Percentiles rank a stretch among this genome's conserved stretches.
phyloP scores from a whole-genome alignment of 148 eudicot genomes.

The Pouteria glomerata region DNA sequence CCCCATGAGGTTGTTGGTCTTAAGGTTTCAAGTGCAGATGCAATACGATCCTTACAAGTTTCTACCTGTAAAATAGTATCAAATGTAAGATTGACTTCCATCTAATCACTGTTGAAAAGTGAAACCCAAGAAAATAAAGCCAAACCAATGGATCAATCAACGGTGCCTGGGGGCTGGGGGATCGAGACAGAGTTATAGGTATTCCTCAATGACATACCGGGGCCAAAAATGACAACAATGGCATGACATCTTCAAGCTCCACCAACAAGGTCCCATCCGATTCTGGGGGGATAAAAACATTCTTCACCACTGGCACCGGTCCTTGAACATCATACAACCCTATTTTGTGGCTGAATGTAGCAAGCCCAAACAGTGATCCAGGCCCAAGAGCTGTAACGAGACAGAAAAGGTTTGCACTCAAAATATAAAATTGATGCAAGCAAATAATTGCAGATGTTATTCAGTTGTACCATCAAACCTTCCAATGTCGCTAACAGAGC shows the following conservation, averaged over 20 bases:
- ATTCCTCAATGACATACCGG: conserved; percentile 55
- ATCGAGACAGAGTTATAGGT: neutral
- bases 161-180: neutral
- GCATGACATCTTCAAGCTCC: conserved; percentile 95
- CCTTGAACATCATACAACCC: conserved; percentile 99
- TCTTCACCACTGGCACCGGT: conserved; percentile 87
- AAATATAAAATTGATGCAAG: too few species aligned
- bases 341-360: conserved; percentile 84
- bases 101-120: too few species aligned
- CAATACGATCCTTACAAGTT: conserved; percentile 83
- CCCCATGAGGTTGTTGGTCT: conserved; percentile 95
- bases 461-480: conserved; percentile 48
- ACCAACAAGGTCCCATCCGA: conserved; percentile 54
- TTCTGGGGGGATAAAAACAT: conserved; percentile 70
- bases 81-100: too few species aligned
- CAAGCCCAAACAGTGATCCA: conserved; percentile 95
- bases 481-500: conserved; percentile 88
- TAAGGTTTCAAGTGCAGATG: conserved; percentile 90
- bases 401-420: neutral
- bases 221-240: conserved; percentile 84
- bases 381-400: conserved; percentile 65
- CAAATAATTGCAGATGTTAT: neutral
- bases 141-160: neutral
- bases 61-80: conserved; percentile 62
- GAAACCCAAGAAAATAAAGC: neutral